phyloP scores from a whole-genome alignment of 208 protist species.

The Crithidia brevicula region DNA sequence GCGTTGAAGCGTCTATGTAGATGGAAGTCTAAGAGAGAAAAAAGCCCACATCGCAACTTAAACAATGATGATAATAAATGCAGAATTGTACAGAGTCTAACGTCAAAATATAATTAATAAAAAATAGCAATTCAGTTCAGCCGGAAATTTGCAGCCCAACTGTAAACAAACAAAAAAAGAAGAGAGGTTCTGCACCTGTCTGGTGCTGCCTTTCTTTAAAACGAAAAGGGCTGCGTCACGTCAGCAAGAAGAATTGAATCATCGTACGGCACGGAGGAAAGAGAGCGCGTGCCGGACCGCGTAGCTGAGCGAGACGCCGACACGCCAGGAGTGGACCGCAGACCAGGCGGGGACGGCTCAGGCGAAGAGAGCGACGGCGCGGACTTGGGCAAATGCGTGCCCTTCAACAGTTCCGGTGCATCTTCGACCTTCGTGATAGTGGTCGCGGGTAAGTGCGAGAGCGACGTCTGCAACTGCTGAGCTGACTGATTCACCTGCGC shows the following conservation, averaged over 20 bases:
- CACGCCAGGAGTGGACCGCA: neutral
- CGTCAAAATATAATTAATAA: too few species aligned
- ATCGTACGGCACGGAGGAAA: constrained; percentile 8
- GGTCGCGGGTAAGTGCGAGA: neutral
- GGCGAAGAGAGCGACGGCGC: constrained; percentile 6
- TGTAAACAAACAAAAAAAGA: neutral
- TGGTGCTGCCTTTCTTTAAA: neutral
- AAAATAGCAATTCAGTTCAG: too few species aligned
- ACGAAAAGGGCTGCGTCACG: constrained; percentile 3
- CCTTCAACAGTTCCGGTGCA: too few species aligned
- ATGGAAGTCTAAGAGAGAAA: too few species aligned
- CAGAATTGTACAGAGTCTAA: too few species aligned
- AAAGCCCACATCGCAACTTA: too few species aligned
- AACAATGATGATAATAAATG: too few species aligned
- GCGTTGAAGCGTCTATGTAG: too few species aligned
- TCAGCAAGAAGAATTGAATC: constrained; percentile 4
- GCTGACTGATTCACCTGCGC: constrained; percentile 9
- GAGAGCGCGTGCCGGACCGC: neutral
- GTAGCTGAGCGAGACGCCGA: neutral
- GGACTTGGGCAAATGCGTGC: neutral
- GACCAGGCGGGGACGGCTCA: constrained; percentile 6
- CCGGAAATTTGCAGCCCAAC: too few species aligned
- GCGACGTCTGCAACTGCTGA: constrained; percentile 17
- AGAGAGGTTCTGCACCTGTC: neutral
- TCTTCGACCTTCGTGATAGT: too few species aligned